Evolutionary conservation across 495 filamentous ascomycete species (phyloP), one percentile per base, ranked within the genome.

Genomic region (Podospora conica): DNA sequence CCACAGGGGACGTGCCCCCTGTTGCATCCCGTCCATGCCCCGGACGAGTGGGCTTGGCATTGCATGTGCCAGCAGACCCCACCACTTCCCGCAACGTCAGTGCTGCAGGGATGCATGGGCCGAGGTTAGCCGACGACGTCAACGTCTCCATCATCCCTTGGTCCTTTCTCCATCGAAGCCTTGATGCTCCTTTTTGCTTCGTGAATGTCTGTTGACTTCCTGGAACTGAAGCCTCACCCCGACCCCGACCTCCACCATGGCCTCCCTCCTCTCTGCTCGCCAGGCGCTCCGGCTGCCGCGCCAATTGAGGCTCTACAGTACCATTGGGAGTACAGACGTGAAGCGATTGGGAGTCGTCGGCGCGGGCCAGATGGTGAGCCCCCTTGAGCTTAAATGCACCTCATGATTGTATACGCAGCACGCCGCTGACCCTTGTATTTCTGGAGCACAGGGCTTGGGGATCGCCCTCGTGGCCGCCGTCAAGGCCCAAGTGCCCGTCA

Each of bases 381-480:
- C 54, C 25, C 55, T n/a, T 31, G 28, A 27, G n/a, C 57, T 60
- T 28, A 33, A 65, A 65, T 9, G 8, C 20, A 54, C 31, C 40
- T 15, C 53, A n/a, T 7, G 10, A 28, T 8, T 11, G 58, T 23
- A 9, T 23, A 57, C 8, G 18, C 55, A 27, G 25, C 22, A 23
- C 12, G 12, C 11, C 9, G 23, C 48, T 55, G 24, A 61, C 31
- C 27, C 22, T 56, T 7, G 22, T 61, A 12, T 55, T 48, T 23
- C 55, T 58, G 11, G 9, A 6, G 23, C 53, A n/a, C 70, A 98
- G 95, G 95, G 96, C 66, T 82, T 99, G 60, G 96, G 96, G 60
- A 98, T 99, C 74, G 96, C 95, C 15, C 84, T 99, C 25, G 95
- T 98, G 21, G 96, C 96, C 58, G 92, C 95, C 55, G 87, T 90